These are phyloP conservation scores for Ophiostoma sp. DNA, from an alignment of 2,329 filamentous ascomycete species.

Conservation along the genomic window DNA sequence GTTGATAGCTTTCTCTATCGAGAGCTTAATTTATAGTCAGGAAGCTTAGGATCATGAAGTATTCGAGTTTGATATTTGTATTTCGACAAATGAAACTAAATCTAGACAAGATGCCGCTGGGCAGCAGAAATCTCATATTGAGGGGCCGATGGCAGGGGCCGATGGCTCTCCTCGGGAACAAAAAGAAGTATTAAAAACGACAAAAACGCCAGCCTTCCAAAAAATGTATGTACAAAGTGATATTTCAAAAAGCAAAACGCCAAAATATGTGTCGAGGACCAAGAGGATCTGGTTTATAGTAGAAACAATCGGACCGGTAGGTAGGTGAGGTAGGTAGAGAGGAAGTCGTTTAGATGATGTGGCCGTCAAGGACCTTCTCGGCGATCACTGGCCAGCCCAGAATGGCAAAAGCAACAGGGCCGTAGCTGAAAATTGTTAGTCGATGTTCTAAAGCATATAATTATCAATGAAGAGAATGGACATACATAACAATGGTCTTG, in stretches of 20 bases:
- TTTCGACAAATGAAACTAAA: background rate
- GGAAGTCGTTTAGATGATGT: slow-evolving; percentile 27
- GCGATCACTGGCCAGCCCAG: slow-evolving; percentile 43
- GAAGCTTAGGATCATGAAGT: background rate
- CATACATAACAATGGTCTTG: slow-evolving; percentile 41
- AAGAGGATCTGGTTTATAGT: background rate
- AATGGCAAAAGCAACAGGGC: slow-evolving; percentile 38
- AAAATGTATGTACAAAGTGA: slow-evolving; percentile 17
- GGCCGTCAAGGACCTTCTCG: slow-evolving; percentile 34
- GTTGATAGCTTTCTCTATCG: background rate
- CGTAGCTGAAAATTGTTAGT: slow-evolving; percentile 36
- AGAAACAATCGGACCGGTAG: background rate
- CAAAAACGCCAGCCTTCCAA: slow-evolving; percentile 7
- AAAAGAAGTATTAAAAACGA: background rate
- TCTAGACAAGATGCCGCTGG: background rate
- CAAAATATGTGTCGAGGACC: background rate
- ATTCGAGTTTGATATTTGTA: background rate
- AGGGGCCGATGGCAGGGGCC: background rate
- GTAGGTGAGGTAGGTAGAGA: background rate
- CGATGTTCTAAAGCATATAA: background rate
- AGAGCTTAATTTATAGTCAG: background rate
- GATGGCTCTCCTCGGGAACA: background rate
- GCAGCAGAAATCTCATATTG: background rate
- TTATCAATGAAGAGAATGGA: background rate
- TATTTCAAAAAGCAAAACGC: slow-evolving; percentile 11